Evolutionary conservation across 768 basidiomycete genomes (phyloP).

Genomic region (Agaricus bisporus): DNA sequence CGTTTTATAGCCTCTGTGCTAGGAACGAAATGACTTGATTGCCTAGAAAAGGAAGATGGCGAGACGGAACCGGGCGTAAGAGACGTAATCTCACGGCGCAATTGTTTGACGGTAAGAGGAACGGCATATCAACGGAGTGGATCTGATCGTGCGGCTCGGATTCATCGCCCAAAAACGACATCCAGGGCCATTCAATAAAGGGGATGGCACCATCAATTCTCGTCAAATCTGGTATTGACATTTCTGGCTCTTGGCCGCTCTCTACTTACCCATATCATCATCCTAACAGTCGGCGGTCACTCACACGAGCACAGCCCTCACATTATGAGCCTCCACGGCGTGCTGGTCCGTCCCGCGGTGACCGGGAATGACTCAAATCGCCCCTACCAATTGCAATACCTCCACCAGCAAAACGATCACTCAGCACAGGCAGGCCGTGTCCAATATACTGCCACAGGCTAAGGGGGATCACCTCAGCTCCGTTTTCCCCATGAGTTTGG

Average conservation of each 20-base stretch:
- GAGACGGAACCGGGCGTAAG: constrained; percentile 22
- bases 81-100: constrained; percentile 19
- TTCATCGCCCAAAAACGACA: constrained; percentile 28
- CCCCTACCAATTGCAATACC: background rate
- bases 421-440: background rate
- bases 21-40: constrained; percentile 29
- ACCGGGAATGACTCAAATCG: constrained; percentile 26
- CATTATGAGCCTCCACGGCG: background rate
- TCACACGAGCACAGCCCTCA: constrained; percentile 24
- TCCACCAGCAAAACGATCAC: background rate
- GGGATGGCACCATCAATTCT: constrained; percentile 23
- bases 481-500: constrained; percentile 8
- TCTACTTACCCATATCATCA: constrained; percentile 10
- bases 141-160: constrained; percentile 32
- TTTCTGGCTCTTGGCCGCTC: constrained; percentile 16
- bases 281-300: constrained; percentile 28
- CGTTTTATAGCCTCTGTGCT: constrained; percentile 27
- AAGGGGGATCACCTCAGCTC: background rate
- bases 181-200: constrained; percentile 30
- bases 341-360: constrained; percentile 9
- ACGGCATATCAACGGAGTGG: constrained; percentile 20
- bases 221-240: constrained; percentile 8
- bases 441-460: background rate
- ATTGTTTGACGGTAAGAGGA: constrained; percentile 24
- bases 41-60: constrained; percentile 32